Evolutionary conservation across 1,284 basidiomycete species (phyloP), one percentile per base, ranked within the genome.

Genomic region (Inonotus hispidus): DNA sequence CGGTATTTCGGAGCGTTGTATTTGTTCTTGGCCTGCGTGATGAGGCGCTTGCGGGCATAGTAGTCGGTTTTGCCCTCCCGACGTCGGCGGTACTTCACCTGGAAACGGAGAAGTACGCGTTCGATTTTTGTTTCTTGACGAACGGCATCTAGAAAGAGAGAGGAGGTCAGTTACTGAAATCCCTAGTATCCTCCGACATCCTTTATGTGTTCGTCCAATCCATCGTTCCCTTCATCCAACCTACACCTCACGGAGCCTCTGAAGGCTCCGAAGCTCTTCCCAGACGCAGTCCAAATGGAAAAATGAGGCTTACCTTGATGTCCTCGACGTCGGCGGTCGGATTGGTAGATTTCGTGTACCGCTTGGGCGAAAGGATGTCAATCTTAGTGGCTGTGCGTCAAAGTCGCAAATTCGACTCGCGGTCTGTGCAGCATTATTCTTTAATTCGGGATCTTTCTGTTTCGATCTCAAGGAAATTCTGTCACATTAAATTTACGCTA

Each of bases 11-110:
- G 95, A 41, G 94, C 93, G 71, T 97, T 96, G 81, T 98, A 99
- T 84, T 99, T 99, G 90, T 98, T 99, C 87, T 99, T 99, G 67
- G 96, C 95, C 85, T 99, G 97, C 63, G 92, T 87, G 67, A 98
- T 86, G 61, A 99, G 84, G 70, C 94, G 89, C 82, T 97, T 96
- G 71, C 96, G 92, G 63, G 96, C 96, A 73, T 98, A 97, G 86
- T 98, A 91, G 76, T 99, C 97, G 68, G 97, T 99, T 82, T 95
- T 97, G 65, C 97, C 97, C 82, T 99, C 97, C 73, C 93, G 87
- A 68, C 93, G 82, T 72, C 95, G 84, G 72, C 95, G 91, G 79
- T 95, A 95, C 80, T 96, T 95, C 70, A 95, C 94, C 81, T 98
- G 95, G 86, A 92, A 98, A 67, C 95, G 88, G 93, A 96, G 82